Evolutionary conservation across 192 early-diverging fungal species (phyloP), one percentile per base, ranked within the genome.

Genomic region (Podila verticillata): DNA sequence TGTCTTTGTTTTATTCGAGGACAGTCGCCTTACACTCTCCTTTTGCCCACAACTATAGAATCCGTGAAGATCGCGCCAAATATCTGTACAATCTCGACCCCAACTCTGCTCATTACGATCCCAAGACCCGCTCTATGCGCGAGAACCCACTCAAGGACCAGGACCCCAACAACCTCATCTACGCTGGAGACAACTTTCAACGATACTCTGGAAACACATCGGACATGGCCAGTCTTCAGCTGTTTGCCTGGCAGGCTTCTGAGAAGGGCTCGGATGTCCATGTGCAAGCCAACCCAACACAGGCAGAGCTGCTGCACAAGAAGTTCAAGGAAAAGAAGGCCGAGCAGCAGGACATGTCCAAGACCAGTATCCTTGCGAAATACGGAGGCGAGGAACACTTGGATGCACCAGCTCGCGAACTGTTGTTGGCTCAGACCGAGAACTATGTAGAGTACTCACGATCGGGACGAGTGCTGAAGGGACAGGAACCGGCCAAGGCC

Each of bases 41-140:
- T 61, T 24, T 31, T 72, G 36, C 22, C 39, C 39, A 44, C 1
- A 44, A 44, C 17, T 17, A 28, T 61, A 90, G 90, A 84, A 99
- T 99, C 84, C 95, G 98, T 84, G 98, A 99, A 86, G 98, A 99
- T 84, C 98, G 96, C 22, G 97, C 98, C 29, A 99, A 99, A 84
- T 99, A 99, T 82, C 87, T 99, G 60, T 89, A 93, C 61, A 99
- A 99, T 82, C 83, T 99, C 69, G 96, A 99, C 75, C 89, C 92
- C 20, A 91, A 98, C 66, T 97, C 95, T 12, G 97, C 96, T 1
- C 93, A 96, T 88, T 99, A 99, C 71, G 98, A 99, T 84, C 98
- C 98, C 39, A 99, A 99, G 75, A 97, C 98, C 4, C 90, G 97
- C 32, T 97, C 97, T 1, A 99, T 99, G 98, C 92, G 98, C 73